Evolutionary conservation across 139 green algal species (phyloP).

Genomic region (Chlamydomonas sp.): DNA sequence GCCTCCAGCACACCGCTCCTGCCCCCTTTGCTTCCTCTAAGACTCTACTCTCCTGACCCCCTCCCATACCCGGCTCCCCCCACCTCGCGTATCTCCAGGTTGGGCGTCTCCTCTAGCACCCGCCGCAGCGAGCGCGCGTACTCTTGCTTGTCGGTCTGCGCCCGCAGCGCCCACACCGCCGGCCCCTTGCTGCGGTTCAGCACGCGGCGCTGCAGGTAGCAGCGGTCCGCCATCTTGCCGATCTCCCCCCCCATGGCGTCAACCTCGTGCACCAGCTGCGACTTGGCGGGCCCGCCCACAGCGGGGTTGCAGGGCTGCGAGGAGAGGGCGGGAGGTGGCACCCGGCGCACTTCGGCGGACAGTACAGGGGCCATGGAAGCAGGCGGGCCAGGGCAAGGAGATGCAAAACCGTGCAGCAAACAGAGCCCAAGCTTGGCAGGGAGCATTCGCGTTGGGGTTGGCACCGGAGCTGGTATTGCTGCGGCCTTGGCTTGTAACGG

Average conservation of each 20-base stretch:
- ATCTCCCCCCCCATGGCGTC: conserved; percentile 97
- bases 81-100: conserved; percentile 92
- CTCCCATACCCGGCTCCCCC: not conserved
- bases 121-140: conserved; percentile 82
- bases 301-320: conserved; percentile 85
- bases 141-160: conserved; percentile 98
- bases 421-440: too few species aligned
- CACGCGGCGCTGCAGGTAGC: conserved; percentile 95
- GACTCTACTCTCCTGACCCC: not conserved
- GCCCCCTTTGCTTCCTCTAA: too few species aligned
- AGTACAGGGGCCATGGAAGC: not conserved
- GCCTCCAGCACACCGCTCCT: too few species aligned
- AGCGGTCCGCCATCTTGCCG: conserved; percentile 91
- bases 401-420: too few species aligned
- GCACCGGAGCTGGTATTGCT: too few species aligned
- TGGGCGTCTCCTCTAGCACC: conserved; percentile 83
- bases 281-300: conserved; percentile 93
- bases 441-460: too few species aligned
- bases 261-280: conserved; percentile 95
- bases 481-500: too few species aligned
- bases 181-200: conserved; percentile 94
- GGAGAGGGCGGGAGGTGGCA: not conserved
- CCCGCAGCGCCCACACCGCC: conserved; percentile 96
- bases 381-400: not conserved
- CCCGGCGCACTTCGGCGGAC: too few species aligned